phyloP scores from a whole-genome alignment of 2,329 filamentous ascomycete genomes.

The Diaporthe nobilis region DNA sequence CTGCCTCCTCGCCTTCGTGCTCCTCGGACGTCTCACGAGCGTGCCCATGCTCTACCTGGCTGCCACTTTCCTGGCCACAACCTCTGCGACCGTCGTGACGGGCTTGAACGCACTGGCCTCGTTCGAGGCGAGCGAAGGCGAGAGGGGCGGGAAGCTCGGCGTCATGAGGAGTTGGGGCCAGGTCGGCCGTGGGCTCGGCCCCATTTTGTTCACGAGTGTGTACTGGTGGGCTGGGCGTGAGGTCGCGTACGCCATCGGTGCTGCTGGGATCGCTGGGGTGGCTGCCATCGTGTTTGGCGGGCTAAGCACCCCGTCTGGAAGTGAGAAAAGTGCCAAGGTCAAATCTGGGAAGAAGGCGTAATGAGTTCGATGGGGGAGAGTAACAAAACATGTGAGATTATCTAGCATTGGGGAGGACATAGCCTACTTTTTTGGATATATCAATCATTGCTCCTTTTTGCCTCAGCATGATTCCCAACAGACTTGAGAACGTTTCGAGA shows the following conservation, averaged over 20 bases:
- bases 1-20: conserved; percentile 83
- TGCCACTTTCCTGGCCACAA: conserved; percentile 87
- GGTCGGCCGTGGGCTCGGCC: conserved; percentile 87
- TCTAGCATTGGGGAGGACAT: background rate
- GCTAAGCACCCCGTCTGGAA: conserved; percentile 74
- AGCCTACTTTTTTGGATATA: conserved; percentile 1
- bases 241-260: conserved; percentile 85
- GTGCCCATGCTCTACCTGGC: conserved; percentile 83
- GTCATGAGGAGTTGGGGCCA: conserved; percentile 87
- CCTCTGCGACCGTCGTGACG: conserved; percentile 94
- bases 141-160: conserved; percentile 89
- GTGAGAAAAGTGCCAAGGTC: conserved; percentile 42
- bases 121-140: conserved; percentile 84
- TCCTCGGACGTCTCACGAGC: conserved; percentile 79
- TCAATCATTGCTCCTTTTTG: background rate
- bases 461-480: background rate
- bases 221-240: conserved; percentile 99
- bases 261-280: conserved; percentile 84
- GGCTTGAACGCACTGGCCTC: conserved; percentile 92
- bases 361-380: background rate
- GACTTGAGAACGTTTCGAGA: background rate
- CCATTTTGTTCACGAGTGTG: conserved; percentile 90
- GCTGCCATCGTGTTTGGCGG: conserved; percentile 78
- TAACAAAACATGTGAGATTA: background rate
- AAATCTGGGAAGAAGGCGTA: conserved; percentile 43